Evolutionary conservation across 306 rosid genomes (phyloP).

Genomic region (Sophora flavescens): DNA sequence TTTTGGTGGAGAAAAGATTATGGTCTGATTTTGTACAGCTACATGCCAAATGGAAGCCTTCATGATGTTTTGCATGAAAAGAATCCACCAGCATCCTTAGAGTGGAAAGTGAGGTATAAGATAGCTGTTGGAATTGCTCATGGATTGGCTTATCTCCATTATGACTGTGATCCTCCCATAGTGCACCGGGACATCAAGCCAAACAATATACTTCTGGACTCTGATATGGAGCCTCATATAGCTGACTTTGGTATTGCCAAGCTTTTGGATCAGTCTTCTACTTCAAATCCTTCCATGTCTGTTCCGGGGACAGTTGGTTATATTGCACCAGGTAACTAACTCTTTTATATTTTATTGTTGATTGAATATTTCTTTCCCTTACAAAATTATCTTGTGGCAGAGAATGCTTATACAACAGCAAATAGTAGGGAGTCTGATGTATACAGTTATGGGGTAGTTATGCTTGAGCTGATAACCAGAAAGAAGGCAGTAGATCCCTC

Average conservation of each 20-base stretch:
- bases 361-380: constrained; percentile 22
- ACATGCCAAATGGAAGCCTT: constrained; percentile 90
- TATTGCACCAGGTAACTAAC: constrained; percentile 82
- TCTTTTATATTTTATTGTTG: not conserved
- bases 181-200: constrained; percentile 92
- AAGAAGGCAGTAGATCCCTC: constrained; percentile 67
- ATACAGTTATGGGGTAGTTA: constrained; percentile 80
- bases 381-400: no score
- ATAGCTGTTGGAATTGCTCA: constrained; percentile 82
- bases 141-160: constrained; percentile 81
- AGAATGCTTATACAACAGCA: constrained; percentile 66
- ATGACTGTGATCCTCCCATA: constrained; percentile 80
- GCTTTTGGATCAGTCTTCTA: constrained; percentile 69
- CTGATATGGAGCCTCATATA: constrained; percentile 84
- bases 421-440: constrained; percentile 70
- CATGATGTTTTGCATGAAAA: constrained; percentile 75
- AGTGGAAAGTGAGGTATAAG: constrained; percentile 72
- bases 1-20: constrained; percentile 68
- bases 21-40: constrained; percentile 74
- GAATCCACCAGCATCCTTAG: constrained; percentile 54
- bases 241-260: constrained; percentile 90
- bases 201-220: constrained; percentile 77
- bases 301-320: constrained; percentile 81
- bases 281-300: constrained; percentile 49
- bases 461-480: constrained; percentile 78